Evolutionary conservation across 1,139 yeast species (phyloP).

Genomic region (Hyphopichia burtonii): DNA sequence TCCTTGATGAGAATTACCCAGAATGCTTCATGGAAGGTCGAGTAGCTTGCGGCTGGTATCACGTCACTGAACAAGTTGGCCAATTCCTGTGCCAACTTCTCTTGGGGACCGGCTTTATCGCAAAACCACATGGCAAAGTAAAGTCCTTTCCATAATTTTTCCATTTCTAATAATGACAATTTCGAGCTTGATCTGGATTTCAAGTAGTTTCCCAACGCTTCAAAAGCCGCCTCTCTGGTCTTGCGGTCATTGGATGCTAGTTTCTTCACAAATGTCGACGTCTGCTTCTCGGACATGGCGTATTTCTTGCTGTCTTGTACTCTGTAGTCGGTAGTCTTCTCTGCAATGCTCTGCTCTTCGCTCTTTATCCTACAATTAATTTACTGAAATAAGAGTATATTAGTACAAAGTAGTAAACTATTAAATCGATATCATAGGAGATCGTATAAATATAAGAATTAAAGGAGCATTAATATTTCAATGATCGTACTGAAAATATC

Average conservation of each 20-base stretch:
- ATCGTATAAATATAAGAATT: too few species aligned
- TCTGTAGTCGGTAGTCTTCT: background rate
- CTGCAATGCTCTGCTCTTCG: constrained; percentile 1
- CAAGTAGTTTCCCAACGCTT: constrained; percentile 61
- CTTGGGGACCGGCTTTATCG: constrained; percentile 91
- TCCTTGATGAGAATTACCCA: constrained; percentile 80
- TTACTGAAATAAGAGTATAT: too few species aligned
- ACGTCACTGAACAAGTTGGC: constrained; percentile 58
- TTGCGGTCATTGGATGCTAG: constrained; percentile 80
- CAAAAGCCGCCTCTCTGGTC: constrained; percentile 74
- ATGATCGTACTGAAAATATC: too few species aligned
- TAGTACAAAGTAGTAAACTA: too few species aligned
- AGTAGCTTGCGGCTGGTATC: constrained; percentile 39
- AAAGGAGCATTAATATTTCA: too few species aligned
- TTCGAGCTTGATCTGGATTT: constrained; percentile 31
- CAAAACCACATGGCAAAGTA: constrained; percentile 95
- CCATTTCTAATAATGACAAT: constrained; percentile 51
- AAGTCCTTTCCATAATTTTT: constrained; percentile 91
- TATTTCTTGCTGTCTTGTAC: background rate
- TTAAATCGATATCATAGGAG: too few species aligned
- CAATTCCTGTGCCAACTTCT: constrained; percentile 70
- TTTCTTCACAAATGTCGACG: constrained; percentile 64
- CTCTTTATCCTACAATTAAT: background rate
- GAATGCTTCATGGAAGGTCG: constrained; percentile 67
- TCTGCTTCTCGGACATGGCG: constrained; percentile 20